Base-by-base conservation (phyloP, 768 basidiomycete genomes). In the Boletus tylopilopsis region DNA sequence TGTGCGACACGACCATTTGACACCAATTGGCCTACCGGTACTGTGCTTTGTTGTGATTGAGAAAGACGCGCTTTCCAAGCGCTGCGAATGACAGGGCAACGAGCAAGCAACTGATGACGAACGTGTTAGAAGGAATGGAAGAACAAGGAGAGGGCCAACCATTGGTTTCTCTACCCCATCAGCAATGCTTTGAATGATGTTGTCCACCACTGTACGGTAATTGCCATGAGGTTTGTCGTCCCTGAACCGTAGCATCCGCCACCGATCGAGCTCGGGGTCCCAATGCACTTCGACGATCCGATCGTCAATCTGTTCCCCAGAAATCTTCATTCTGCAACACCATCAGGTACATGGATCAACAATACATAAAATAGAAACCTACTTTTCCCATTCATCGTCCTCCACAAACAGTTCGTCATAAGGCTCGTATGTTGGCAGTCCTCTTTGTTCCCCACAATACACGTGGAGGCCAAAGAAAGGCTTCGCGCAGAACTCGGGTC, bases 171-270 rank as follows among this genome's bases (percentile, higher is more conserved):
- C 92, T 33, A 98, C 92, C 10, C 96, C 96, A 66, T 98, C 95
- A 37, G 81, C 79, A 54, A 99, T 98, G 57, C 87, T 94, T 57
- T 85, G 77, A 45, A 98, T 81, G 60, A 99, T 92, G 55, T 86
- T 90, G 49, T 90, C 82, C 40, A 97, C 92, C 47, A 93, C 82
- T 25, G 71, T 78, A 51, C 77, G 79, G 67, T 90, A 92, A 67
- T 99, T 99, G 15, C 93, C 96, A 55, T 94, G 71, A 4, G 82
- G 87, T 67, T 99, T 99, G 68, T 99, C 96, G 60, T 95, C 84
- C 59, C 96, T 71, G 65, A 95, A 94, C 39, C 96, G 82, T 82
- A 98, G 84, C 80, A 93, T 84, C 49, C 82, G 82, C 94, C 94
- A 98, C 39, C 75, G 73, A 25, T 76, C 76, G 22, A 71, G 59